Base-by-base conservation (phyloP, 1,284 basidiomycete genomes). In the Marasmius oreades region DNA sequence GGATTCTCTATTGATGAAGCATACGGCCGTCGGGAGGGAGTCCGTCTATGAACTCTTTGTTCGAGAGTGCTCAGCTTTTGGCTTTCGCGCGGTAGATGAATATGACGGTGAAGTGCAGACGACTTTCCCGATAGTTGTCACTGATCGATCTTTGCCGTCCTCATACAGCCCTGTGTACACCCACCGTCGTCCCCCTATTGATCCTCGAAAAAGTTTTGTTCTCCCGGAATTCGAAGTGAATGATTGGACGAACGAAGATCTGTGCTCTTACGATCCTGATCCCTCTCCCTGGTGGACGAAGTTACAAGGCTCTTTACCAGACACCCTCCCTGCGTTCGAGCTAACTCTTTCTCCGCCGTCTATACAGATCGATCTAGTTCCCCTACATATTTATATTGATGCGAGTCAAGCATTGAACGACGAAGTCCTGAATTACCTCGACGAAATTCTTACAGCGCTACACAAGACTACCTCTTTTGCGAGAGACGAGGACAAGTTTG, bases 231-330 rank as follows among this genome's bases (percentile, higher is more conserved):
- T 50, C 31, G 4, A 16, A 26, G 47, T 50, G 12, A 31, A 28
- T 14, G 47, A 50, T 50, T 50, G 47, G 47, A 50, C 47, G 24
- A 26, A 50, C 6, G 47, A 50, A n/a, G 47, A n/a, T 14, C 26
- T 50, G 47, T 31, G 24, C n/a, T 33, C 26, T 26, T 6, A 18
- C 12, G 47, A 50, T 5, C 26, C 14, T n/a, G 47, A 50, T 33
- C 47, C 18, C 8, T 12, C 47, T 11, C 2, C 14, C 7, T 33
- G 46, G 46, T 14, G 47, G 18, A 16, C 10, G 16, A n/a, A 8
- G 23, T 24, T 24, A 5, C 22, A 26, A 1, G 10, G 5, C 18
- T 47, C 45, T 14, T 33, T 12, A 3, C 12, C 14, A 26, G 47
- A 24, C 12, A n/a, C 24, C 2, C 28, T 24, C 26, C 18, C 26